Evolutionary conservation across 2,329 filamentous ascomycete genomes (phyloP).

Genomic region (Penicillium occitanis): DNA sequence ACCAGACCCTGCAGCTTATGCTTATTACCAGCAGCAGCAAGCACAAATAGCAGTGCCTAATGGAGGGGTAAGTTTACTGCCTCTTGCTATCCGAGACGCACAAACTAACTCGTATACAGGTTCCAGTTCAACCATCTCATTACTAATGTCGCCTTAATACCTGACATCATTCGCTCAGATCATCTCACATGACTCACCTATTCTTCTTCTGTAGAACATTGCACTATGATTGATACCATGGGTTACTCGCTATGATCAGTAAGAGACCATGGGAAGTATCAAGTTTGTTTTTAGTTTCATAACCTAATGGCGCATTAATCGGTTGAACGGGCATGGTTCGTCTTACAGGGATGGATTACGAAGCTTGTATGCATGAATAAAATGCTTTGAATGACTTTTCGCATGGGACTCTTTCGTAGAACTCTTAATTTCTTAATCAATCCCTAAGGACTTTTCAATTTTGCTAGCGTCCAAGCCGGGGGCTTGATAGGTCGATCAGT

Average conservation of each 20-base stretch:
- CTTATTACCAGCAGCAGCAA: slow-evolving; percentile 24
- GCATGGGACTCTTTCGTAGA: neutral
- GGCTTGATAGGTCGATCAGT: neutral
- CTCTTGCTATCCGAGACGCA: neutral
- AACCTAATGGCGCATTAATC: slow-evolving; percentile 17
- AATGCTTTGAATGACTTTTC: slow-evolving; percentile 2
- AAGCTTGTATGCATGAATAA: slow-evolving; percentile 15
- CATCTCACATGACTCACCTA: neutral
- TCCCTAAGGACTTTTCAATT: neutral
- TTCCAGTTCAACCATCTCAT: slow-evolving; percentile 13
- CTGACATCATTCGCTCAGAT: neutral
- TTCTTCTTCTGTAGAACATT: slow-evolving; percentile 22
- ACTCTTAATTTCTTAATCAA: neutral
- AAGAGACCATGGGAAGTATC: neutral
- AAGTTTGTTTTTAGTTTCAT: neutral
- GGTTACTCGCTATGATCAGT: slow-evolving; percentile 1
- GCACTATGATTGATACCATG: slow-evolving; percentile 15
- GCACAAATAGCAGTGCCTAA: slow-evolving; percentile 14
- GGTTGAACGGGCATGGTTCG: slow-evolving; percentile 13
- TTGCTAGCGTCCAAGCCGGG: neutral
- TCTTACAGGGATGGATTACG: slow-evolving; percentile 15
- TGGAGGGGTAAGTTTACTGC: slow-evolving; percentile 19
- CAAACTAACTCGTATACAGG: slow-evolving; percentile 6
- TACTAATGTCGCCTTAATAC: slow-evolving; percentile 18
- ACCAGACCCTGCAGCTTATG: slow-evolving; percentile 22